A percentile compares a stretch with the other conserved stretches of the same genome.
Evolutionary conservation across 441 rosid genomes (phyloP).

Genomic region (Pelargonium fulgidum): DNA sequence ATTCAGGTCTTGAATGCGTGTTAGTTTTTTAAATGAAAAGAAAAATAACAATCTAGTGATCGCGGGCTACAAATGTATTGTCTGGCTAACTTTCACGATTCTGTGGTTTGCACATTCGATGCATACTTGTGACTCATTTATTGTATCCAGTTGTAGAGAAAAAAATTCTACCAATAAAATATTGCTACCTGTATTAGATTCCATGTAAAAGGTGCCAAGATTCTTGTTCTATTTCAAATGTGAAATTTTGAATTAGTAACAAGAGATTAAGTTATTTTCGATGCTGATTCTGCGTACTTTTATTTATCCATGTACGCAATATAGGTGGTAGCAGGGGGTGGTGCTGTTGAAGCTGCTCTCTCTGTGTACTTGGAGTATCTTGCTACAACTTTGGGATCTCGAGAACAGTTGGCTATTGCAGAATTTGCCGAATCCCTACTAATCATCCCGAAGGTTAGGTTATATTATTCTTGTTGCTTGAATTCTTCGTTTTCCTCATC

Average conservation of each 20-base stretch:
- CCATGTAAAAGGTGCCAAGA: no score
- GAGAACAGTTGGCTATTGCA: conserved; percentile 96
- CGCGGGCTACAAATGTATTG: no score
- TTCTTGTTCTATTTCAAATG: background rate
- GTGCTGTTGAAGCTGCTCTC: conserved; percentile 92
- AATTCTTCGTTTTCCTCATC: background rate
- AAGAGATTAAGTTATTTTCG: background rate
- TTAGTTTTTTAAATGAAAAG: no score
- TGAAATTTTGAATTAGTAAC: background rate
- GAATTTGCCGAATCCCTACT: conserved; percentile 92
- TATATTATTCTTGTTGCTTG: background rate
- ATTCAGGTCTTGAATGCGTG: no score
- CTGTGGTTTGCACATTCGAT: no score
- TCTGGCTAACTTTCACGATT: no score
- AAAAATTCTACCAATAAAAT: no score
- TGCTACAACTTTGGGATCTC: conserved; percentile 87
- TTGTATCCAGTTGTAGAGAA: no score
- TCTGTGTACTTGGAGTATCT: conserved; percentile 93
- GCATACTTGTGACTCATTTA: no score
- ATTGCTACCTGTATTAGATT: no score
- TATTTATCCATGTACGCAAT: conserved; percentile 6
- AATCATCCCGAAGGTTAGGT: conserved; percentile 74
- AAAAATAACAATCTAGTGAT: no score
- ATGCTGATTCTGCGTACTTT: background rate
- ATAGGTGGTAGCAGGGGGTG: conserved; percentile 99